A percentile compares a stretch with the other conserved stretches of the same genome.
phyloP scores from a whole-genome alignment of 768 basidiomycete species.

The Goffeauzyma gilvescens region DNA sequence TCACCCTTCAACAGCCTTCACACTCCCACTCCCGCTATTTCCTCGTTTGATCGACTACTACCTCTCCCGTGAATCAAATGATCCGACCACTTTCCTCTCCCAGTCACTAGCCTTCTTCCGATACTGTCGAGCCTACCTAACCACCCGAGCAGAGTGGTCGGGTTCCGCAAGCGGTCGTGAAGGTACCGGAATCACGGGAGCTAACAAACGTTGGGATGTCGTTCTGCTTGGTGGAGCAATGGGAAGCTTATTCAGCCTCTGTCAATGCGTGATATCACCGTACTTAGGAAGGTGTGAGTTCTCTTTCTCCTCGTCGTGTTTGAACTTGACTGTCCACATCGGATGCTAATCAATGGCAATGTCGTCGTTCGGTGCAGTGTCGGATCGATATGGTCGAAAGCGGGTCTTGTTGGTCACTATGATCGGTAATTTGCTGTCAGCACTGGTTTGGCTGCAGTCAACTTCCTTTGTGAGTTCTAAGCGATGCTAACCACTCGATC shows the following conservation, averaged over 20 bases:
- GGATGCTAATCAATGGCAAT: too few relatives aligned
- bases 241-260: constrained; percentile 39
- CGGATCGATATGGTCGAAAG: constrained; percentile 78
- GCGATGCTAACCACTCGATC: not conserved
- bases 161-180: constrained; percentile 35
- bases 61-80: constrained; percentile 55
- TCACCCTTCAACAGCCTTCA: constrained; percentile 45
- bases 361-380: constrained; percentile 45
- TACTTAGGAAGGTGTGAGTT: constrained; percentile 51
- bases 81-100: constrained; percentile 53
- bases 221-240: constrained; percentile 87
- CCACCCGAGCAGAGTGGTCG: constrained; percentile 38
- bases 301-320: not conserved
- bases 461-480: constrained; percentile 51
- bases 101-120: constrained; percentile 52
- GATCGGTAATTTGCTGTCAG: constrained; percentile 85
- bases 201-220: constrained; percentile 60
- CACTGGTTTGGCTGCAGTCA: constrained; percentile 72
- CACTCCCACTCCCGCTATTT: constrained; percentile 86
- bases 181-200: constrained; percentile 13
- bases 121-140: constrained; percentile 43
- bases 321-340: constrained; percentile 3
- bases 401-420: constrained; percentile 65
- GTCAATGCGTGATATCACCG: constrained; percentile 40
- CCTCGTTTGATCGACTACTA: constrained; percentile 96